Evolutionary conservation across 129 eudicot genomes (phyloP).

Genomic region (Arctium minus): DNA sequence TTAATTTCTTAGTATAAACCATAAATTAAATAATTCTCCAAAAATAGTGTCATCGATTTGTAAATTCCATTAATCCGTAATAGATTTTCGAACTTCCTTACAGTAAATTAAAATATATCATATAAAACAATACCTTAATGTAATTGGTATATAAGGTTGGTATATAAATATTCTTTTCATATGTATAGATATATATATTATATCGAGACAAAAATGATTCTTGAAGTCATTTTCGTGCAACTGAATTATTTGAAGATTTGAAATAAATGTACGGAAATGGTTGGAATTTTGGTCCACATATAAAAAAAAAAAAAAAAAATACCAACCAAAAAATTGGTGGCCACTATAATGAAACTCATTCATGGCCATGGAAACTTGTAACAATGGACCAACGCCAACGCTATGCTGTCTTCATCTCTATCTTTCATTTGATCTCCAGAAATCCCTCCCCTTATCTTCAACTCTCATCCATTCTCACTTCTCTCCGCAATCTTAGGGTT

Average conservation of each 20-base stretch:
- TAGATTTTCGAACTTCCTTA: too few species aligned
- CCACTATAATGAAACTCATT: conserved; percentile 13
- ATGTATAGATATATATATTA: not conserved
- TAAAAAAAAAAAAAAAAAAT: not conserved
- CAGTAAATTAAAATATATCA: not conserved
- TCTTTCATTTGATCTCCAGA: conserved; percentile 30
- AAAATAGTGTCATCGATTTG: too few species aligned
- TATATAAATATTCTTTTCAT: too few species aligned
- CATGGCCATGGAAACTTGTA: conserved; percentile 24
- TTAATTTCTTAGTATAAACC: too few species aligned
- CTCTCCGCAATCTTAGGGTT: not conserved
- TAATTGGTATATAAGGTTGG: too few species aligned
- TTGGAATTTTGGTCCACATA: conserved; percentile 16
- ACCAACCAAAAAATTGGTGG: conserved; percentile 1
- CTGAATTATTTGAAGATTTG: not conserved
- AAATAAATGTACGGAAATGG: conserved; percentile 19
- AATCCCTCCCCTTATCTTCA: conserved; percentile 24
- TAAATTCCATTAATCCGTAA: too few species aligned
- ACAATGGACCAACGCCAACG: not conserved
- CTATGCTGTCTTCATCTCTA: conserved; percentile 18
- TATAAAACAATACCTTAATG: not conserved
- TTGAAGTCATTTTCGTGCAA: not conserved
- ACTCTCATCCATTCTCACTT: conserved; percentile 7
- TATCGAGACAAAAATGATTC: not conserved
- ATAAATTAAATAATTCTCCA: too few species aligned